Evolutionary conservation across 2,329 filamentous ascomycete genomes (phyloP).

Genomic region (Elsinoe australis): DNA sequence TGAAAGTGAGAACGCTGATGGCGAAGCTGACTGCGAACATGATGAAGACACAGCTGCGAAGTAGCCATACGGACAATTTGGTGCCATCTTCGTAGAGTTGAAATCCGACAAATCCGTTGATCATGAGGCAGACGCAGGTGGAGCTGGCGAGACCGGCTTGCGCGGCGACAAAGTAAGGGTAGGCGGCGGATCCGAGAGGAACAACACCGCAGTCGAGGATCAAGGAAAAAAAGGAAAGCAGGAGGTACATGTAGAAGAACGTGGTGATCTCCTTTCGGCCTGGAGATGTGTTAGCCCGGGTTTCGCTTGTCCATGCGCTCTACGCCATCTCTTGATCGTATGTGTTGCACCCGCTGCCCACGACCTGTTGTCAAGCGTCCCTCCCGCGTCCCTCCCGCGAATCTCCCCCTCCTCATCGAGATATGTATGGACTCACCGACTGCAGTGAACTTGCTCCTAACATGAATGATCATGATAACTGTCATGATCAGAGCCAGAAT

Average conservation of each 20-base stretch:
- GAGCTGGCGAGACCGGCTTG: conserved; percentile 82
- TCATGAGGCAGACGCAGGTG: conserved; percentile 77
- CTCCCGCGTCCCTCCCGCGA: background rate
- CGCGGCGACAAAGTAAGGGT: conserved; percentile 83
- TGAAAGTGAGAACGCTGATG: conserved; percentile 86
- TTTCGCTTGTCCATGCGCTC: background rate
- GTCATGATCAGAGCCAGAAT: conserved; percentile 88
- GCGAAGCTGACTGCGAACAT: conserved; percentile 85
- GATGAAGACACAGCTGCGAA: conserved; percentile 66
- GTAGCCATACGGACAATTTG: conserved; percentile 83
- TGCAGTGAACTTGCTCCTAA: conserved; percentile 94
- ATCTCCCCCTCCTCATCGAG: background rate
- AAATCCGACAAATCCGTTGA: conserved; percentile 98
- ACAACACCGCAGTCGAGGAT: conserved; percentile 89
- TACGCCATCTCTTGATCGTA: no score
- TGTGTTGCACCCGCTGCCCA: no score
- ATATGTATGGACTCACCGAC: conserved; percentile 61
- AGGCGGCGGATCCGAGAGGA: conserved; percentile 69
- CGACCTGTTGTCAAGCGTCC: background rate
- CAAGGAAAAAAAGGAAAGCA: conserved; percentile 80
- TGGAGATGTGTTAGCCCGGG: conserved; percentile 26
- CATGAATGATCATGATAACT: conserved; percentile 93
- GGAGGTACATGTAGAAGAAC: conserved; percentile 96
- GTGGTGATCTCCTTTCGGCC: conserved; percentile 66
- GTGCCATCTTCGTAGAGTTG: conserved; percentile 98